Evolutionary conservation across 805 yeast genomes (phyloP), one percentile per base, ranked within the genome.

Genomic region (Jamesozyma spencerorum): DNA sequence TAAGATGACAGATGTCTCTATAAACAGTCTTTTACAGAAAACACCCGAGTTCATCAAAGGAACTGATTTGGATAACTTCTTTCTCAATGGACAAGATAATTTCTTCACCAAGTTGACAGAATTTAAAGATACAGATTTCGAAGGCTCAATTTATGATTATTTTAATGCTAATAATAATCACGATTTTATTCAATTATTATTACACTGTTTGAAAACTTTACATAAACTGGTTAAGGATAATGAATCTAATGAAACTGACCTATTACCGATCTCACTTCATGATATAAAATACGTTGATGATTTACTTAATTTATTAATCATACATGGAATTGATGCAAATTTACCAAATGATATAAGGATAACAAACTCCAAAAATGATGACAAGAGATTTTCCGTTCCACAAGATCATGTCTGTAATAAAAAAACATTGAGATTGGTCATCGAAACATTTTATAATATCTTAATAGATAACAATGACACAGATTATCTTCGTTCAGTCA

Each of bases 271-370:
- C 13, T 85, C 97, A 0, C 66, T 90, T 8, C 87, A 85, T 51
- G 97, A 92, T 57, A 78, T 90, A 71, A 82, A 79, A 55, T 71
- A 75, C 3, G 73, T 92, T 41, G 80, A 82, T 28, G 72, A 69
- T 18, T 54, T 90, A 34, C 58, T 82, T 15, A 81, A 79, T 47
- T 43, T 81, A 10, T 66, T 88, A 2, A 74, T 87, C 0, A 60
- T 81, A 1, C 81, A 79, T 47, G 88, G 94, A 0, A 68, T 90
- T 0, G 81, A 81, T 48, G 75, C 87, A 0, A 72, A 75, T 38
- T 46, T 85, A 1, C 74, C 81, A 20, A 78, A 71, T 3, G 71
- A 76, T 47, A 63, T 94, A 50, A 57, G 75, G 38, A 50, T 80
- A 38, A 76, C 74, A 36, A 70, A 68, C 18, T 75, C 75, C 48